These are phyloP conservation scores for Ephemerocybe angulata DNA, from an alignment of 768 basidiomycete species.

Conservation along the genomic window DNA sequence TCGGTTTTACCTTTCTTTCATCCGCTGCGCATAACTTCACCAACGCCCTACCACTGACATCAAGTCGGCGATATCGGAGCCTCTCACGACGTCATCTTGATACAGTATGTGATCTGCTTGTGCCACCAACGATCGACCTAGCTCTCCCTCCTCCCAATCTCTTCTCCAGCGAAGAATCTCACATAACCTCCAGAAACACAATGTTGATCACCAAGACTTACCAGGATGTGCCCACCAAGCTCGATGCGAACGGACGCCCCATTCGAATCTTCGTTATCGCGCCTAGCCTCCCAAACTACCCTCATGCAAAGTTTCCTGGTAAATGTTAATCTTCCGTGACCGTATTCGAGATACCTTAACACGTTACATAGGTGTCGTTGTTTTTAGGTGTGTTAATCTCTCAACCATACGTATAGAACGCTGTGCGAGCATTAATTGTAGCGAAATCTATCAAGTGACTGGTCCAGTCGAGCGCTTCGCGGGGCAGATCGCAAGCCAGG, in stretches of 20 bases:
- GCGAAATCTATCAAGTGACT: constrained; percentile 96
- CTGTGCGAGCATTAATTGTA: constrained; percentile 32
- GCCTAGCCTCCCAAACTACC: constrained; percentile 76
- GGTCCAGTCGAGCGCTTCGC: constrained; percentile 94
- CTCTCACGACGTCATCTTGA: neutral
- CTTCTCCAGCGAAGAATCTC: no score
- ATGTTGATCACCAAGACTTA: constrained; percentile 85
- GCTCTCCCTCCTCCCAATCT: neutral
- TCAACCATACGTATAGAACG: neutral
- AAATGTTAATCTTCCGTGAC: constrained; percentile 4
- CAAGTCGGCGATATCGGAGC: neutral
- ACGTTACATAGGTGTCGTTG: constrained; percentile 60
- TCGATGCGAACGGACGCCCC: constrained; percentile 54
- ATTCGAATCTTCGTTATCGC: constrained; percentile 83
- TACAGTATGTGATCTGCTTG: no score
- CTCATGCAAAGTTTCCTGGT: constrained; percentile 90
- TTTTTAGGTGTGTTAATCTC: constrained; percentile 59
- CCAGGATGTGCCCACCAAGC: constrained; percentile 71
- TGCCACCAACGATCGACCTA: neutral
- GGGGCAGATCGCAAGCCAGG: constrained; percentile 83
- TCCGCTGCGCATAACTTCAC: no score
- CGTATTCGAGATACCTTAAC: neutral
- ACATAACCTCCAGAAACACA: constrained; percentile 11
- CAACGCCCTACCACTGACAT: no score
- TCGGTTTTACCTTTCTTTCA: no score